Conservation (phyloP, 768 basidiomycete species). For the Amanita rimosa region DNA sequence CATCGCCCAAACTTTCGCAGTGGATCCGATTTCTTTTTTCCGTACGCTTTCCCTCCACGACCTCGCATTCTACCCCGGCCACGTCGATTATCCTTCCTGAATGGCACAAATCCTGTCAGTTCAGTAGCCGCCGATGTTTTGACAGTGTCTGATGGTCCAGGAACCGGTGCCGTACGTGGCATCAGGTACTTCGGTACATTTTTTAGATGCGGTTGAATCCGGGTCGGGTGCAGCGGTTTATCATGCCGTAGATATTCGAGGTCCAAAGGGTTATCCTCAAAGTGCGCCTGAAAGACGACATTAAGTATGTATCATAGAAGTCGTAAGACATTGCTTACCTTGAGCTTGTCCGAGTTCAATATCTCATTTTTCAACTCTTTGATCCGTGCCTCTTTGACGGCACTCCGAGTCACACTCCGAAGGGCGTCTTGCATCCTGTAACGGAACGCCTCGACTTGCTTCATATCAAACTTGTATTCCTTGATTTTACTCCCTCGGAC, state of each 20-base stretch:
- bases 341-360: slow-evolving; percentile 91
- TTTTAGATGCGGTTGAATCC: slow-evolving; percentile 91
- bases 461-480: slow-evolving; percentile 92
- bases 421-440: slow-evolving; percentile 98
- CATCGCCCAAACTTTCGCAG: slow-evolving; percentile 60
- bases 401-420: slow-evolving; percentile 74
- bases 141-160: slow-evolving; percentile 22
- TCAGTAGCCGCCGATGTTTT: slow-evolving; percentile 16
- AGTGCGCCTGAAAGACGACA: slow-evolving; percentile 65
- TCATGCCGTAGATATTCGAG: slow-evolving; percentile 90
- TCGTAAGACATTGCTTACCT: slow-evolving; percentile 42
- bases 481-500: slow-evolving; percentile 52
- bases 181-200: slow-evolving; percentile 90
- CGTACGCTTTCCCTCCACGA: slow-evolving; percentile 44
- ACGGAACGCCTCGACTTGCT: slow-evolving; percentile 92
- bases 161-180: slow-evolving; percentile 63
- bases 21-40: slow-evolving; percentile 72
- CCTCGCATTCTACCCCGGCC: slow-evolving; percentile 44
- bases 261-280: slow-evolving; percentile 93
- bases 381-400: slow-evolving; percentile 82
- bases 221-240: slow-evolving; percentile 82
- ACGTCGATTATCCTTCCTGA: slow-evolving; percentile 38
- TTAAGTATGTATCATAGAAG: not conserved
- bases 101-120: slow-evolving; percentile 55
- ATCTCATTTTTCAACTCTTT: slow-evolving; percentile 93